Percentiles rank a stretch among this genome's conserved stretches.
phyloP scores from a whole-genome alignment of 352 stramenopile species.

The Pythium utonaiense region DNA sequence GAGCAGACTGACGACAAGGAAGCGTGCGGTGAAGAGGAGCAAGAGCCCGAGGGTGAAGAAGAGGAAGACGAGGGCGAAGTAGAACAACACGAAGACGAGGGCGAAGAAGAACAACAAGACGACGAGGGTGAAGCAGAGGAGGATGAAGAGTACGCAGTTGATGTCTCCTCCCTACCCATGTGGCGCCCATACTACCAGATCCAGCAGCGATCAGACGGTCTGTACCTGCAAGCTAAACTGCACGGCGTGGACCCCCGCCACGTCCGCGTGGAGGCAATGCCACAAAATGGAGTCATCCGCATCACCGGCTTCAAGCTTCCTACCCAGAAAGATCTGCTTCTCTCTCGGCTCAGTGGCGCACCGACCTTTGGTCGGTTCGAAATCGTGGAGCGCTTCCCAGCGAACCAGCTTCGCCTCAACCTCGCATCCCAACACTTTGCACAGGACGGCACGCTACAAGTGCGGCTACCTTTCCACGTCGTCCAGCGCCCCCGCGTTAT shows the following conservation, averaged over 20 bases:
- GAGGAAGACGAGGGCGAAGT: conserved; percentile 12
- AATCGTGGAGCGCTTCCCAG: conserved; percentile 50
- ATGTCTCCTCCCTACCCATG: conserved; percentile 35
- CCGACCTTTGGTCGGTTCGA: conserved; percentile 69
- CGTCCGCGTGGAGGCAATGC: conserved; percentile 42
- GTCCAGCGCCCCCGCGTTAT: conserved; percentile 28
- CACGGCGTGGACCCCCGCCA: conserved; percentile 26
- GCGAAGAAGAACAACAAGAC: conserved; percentile 24
- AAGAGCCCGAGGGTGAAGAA: background rate
- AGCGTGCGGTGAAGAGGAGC: background rate
- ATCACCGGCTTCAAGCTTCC: conserved; percentile 51
- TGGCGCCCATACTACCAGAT: conserved; percentile 65
- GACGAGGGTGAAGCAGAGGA: conserved; percentile 20
- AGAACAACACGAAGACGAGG: conserved; percentile 16
- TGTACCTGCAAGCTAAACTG: conserved; percentile 40
- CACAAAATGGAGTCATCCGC: conserved; percentile 34
- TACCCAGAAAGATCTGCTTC: conserved; percentile 50
- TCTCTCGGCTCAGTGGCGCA: conserved; percentile 47
- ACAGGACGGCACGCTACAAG: conserved; percentile 48
- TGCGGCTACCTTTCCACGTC: conserved; percentile 51
- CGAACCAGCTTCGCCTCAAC: conserved; percentile 42
- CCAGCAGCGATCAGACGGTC: conserved; percentile 38
- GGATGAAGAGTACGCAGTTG: conserved; percentile 19
- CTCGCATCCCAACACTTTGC: conserved; percentile 46
- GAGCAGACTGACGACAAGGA: background rate